Evolutionary conservation across 2,329 filamentous ascomycete genomes (phyloP).

Genomic region (Phaeosphaeria sp.): DNA sequence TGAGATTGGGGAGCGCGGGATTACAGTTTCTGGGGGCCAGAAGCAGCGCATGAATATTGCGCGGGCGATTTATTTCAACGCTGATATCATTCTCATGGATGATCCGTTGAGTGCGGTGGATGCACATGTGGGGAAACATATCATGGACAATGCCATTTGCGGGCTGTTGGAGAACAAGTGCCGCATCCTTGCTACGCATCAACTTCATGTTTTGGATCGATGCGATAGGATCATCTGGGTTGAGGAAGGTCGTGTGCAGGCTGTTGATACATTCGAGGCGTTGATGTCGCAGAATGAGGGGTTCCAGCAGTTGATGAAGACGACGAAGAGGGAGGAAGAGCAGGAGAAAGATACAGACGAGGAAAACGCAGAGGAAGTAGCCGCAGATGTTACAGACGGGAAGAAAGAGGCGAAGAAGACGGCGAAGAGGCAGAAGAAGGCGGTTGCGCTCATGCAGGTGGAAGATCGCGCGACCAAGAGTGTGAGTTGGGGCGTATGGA

Average conservation of each 20-base stretch:
- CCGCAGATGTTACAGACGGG: constrained; percentile 15
- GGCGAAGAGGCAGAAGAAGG: constrained; percentile 54
- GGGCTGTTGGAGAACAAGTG: constrained; percentile 89
- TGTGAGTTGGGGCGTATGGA: constrained; percentile 81
- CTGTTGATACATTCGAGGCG: constrained; percentile 87
- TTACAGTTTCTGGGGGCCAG: constrained; percentile 93
- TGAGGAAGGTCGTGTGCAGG: constrained; percentile 82
- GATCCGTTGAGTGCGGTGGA: constrained; percentile 66
- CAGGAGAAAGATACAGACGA: constrained; percentile 56
- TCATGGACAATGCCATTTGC: constrained; percentile 94
- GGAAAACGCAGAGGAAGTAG: constrained; percentile 64
- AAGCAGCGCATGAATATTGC: constrained; percentile 96
- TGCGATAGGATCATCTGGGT: constrained; percentile 95
- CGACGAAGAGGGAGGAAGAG: constrained; percentile 70
- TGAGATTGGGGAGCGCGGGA: constrained; percentile 93
- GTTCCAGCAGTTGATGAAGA: constrained; percentile 84
- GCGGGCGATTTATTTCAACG: constrained; percentile 71
- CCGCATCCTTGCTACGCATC: constrained; percentile 90
- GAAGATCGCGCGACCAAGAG: constrained; percentile 75
- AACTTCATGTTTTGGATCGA: constrained; percentile 87
- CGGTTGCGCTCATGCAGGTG: constrained; percentile 72
- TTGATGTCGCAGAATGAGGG: constrained; percentile 79
- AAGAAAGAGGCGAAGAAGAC: constrained; percentile 56
- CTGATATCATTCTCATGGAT: constrained; percentile 69
- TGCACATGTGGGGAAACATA: constrained; percentile 67